Percentiles rank a stretch among this genome's conserved stretches.
phyloP scores from a whole-genome alignment of 208 protist species.

The Balamuthia mandrillaris region DNA sequence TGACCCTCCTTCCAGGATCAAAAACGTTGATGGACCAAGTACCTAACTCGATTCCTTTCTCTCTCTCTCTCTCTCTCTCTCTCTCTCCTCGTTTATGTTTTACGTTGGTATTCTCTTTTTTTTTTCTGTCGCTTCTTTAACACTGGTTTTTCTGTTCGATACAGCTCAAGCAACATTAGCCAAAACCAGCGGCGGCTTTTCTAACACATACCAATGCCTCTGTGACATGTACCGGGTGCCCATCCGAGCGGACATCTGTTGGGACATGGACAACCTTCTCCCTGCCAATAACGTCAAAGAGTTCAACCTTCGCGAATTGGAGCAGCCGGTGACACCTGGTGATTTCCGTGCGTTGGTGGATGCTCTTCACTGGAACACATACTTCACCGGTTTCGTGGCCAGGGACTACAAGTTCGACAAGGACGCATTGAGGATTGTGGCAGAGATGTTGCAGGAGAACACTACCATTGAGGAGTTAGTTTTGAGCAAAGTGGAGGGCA shows the following conservation, averaged over 20 bases:
- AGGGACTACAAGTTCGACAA: constrained; percentile 44
- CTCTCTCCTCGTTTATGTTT: not conserved
- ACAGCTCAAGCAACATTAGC: constrained; percentile 28
- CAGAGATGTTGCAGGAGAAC: constrained; percentile 11
- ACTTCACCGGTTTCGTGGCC: constrained; percentile 51
- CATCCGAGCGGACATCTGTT: constrained; percentile 54
- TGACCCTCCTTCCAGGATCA: not conserved
- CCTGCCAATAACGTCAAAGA: constrained; percentile 53
- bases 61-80: not conserved
- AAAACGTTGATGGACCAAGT: constrained; percentile 6
- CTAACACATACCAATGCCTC: constrained; percentile 45
- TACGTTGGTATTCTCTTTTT: not conserved
- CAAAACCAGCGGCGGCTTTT: constrained; percentile 59
- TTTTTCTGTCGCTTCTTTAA: constrained; percentile 14
- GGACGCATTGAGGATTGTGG: constrained; percentile 14
- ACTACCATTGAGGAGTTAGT: constrained; percentile 34
- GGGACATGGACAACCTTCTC: constrained; percentile 59
- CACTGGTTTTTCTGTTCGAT: not conserved
- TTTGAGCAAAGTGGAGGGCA: not conserved
- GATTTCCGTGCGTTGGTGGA: constrained; percentile 52
- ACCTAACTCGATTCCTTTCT: not conserved
- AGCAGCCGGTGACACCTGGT: constrained; percentile 40
- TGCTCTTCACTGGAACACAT: constrained; percentile 50
- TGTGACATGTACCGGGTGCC: constrained; percentile 42
- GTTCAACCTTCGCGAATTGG: constrained; percentile 35